Evolutionary conservation across 345 rosid species (phyloP).

Genomic region (Dipteronia sinensis): DNA sequence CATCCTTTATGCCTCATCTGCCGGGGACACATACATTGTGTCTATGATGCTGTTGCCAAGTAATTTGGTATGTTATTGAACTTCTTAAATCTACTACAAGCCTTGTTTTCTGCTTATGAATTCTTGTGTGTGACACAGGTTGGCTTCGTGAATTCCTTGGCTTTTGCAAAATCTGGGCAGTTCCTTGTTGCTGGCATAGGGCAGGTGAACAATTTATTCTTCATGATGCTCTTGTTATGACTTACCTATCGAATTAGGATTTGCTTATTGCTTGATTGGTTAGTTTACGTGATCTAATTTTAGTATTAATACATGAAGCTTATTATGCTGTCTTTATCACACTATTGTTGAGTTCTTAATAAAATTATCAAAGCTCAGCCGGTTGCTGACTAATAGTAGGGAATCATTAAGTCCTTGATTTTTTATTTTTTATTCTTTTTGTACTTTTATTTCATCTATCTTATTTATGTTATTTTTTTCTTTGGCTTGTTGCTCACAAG

Average conservation of each 20-base stretch:
- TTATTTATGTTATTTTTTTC: not conserved
- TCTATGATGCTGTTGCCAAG: not conserved
- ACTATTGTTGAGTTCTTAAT: too few relatives aligned
- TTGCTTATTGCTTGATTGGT: not conserved
- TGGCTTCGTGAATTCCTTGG: slow-evolving; percentile 93
- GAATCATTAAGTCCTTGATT: not conserved
- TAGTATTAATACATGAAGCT: not conserved
- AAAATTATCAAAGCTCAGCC: too few relatives aligned
- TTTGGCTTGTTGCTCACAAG: not conserved
- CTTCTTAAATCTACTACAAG: not conserved
- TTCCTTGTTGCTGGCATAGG: slow-evolving; percentile 93
- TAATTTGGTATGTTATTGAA: not conserved
- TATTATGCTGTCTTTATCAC: too few relatives aligned
- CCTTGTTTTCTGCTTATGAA: slow-evolving; percentile 8
- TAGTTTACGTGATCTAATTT: not conserved
- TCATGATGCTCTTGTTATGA: not conserved
- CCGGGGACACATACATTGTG: not conserved
- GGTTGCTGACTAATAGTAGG: too few relatives aligned
- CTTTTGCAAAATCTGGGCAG: slow-evolving; percentile 84
- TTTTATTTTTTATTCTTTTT: not conserved
- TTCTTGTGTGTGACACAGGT: slow-evolving; percentile 44
- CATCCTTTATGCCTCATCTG: not conserved
- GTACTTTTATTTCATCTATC: not conserved
- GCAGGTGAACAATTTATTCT: slow-evolving; percentile 45
- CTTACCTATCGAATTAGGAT: not conserved